phyloP scores from a whole-genome alignment of 2,329 filamentous ascomycete species.

The Trichophyton benhamiae region DNA sequence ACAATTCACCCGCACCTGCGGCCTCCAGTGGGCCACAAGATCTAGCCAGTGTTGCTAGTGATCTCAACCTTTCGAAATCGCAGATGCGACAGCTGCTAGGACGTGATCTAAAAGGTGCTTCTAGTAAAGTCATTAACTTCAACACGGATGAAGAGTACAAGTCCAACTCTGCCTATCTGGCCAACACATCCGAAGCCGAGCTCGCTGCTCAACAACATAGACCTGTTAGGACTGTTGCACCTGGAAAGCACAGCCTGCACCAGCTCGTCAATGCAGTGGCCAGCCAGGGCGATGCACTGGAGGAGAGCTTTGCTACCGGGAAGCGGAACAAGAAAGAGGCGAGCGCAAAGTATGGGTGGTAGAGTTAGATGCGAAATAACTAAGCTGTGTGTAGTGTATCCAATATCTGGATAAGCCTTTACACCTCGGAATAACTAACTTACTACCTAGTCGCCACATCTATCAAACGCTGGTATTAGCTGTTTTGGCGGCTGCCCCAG shows the following conservation, averaged over 20 bases:
- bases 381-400: too few species aligned
- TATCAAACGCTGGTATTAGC: too few species aligned
- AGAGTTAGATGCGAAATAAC: slow-evolving; percentile 4
- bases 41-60: slow-evolving; percentile 58
- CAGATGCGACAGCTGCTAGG: slow-evolving; percentile 79
- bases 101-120: slow-evolving; percentile 38
- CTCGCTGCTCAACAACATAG: slow-evolving; percentile 52
- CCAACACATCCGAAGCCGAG: slow-evolving; percentile 49
- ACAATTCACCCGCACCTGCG: slow-evolving; percentile 3
- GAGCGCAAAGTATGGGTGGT: slow-evolving; percentile 75
- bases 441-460: too few species aligned
- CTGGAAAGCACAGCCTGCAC: slow-evolving; percentile 78
- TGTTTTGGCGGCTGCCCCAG: too few species aligned
- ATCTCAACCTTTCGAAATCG: slow-evolving; percentile 65
- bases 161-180: slow-evolving; percentile 65
- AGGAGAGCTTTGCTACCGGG: slow-evolving; percentile 80
- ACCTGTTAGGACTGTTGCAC: slow-evolving; percentile 67
- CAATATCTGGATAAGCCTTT: too few species aligned
- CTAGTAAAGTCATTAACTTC: slow-evolving; percentile 66
- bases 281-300: slow-evolving; percentile 72
- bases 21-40: slow-evolving; percentile 34
- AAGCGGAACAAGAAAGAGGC: slow-evolving; percentile 70
- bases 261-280: slow-evolving; percentile 76
- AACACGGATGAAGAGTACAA: slow-evolving; percentile 80
- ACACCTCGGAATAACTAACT: too few species aligned